Evolutionary conservation across 257 asterid genomes (phyloP).

Genomic region (Scutellaria barbata): DNA sequence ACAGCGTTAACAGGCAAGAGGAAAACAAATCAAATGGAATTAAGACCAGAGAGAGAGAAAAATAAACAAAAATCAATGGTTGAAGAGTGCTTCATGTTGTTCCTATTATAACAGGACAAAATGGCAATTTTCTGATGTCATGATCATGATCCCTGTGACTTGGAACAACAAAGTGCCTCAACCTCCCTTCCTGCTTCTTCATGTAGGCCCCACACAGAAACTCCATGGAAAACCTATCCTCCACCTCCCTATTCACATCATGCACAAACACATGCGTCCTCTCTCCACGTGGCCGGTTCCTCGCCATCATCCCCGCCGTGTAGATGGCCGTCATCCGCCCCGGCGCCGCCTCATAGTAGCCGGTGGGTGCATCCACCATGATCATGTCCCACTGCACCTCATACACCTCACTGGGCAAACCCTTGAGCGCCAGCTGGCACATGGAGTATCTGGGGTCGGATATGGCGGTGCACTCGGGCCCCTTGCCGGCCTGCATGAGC

Average conservation of each 20-base stretch:
- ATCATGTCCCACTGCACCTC: conserved; percentile 76
- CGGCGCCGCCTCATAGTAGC: conserved; percentile 84
- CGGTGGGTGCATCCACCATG: conserved; percentile 95
- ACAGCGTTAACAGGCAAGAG: background rate
- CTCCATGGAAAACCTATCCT: conserved; percentile 69
- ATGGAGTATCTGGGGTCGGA: conserved; percentile 66
- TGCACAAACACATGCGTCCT: conserved; percentile 83
- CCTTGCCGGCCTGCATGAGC: conserved; percentile 64
- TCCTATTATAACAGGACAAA: conserved; percentile 57
- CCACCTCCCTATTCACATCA: conserved; percentile 87
- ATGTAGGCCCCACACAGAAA: conserved; percentile 77
- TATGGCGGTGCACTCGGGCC: conserved; percentile 69
- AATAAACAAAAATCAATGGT: background rate
- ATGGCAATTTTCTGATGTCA: conserved; percentile 48
- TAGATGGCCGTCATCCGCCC: conserved; percentile 91
- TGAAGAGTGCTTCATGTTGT: background rate
- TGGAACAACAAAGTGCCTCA: conserved; percentile 82
- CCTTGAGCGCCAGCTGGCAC: conserved; percentile 79
- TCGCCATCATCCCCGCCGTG: conserved; percentile 96
- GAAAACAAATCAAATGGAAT: background rate
- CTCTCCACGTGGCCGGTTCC: conserved; percentile 51
- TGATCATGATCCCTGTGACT: conserved; percentile 49
- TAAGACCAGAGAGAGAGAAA: background rate
- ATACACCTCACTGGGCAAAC: conserved; percentile 64
- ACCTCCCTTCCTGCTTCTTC: conserved; percentile 79